These are phyloP conservation scores for Corylus avellana DNA, from an alignment of 306 rosid genomes.

Conservation along the genomic window DNA sequence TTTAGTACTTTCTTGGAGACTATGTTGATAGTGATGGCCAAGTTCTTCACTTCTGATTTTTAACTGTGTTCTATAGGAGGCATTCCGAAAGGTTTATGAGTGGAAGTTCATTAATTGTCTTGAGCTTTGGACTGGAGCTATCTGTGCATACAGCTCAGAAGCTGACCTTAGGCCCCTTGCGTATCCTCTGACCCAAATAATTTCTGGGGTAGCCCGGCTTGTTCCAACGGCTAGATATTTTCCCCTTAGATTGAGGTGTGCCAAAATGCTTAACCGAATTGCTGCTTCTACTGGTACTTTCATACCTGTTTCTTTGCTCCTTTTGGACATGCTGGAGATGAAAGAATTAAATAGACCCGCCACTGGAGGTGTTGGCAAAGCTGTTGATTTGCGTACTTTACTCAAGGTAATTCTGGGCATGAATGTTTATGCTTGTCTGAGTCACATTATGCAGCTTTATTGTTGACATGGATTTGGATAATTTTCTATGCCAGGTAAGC, in stretches of 20 bases:
- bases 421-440: background rate
- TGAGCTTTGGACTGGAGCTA: slow-evolving; percentile 88
- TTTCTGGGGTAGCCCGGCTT: slow-evolving; percentile 82
- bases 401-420: slow-evolving; percentile 60
- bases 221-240: slow-evolving; percentile 90
- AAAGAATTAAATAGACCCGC: slow-evolving; percentile 84
- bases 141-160: slow-evolving; percentile 72
- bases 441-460: slow-evolving; percentile 7
- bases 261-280: slow-evolving; percentile 77
- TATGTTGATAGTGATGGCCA: background rate
- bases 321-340: slow-evolving; percentile 96
- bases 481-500: slow-evolving; percentile 61
- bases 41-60: slow-evolving; percentile 21
- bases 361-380: slow-evolving; percentile 85
- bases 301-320: slow-evolving; percentile 82
- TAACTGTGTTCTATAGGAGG: slow-evolving; percentile 63
- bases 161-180: slow-evolving; percentile 83
- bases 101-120: slow-evolving; percentile 94
- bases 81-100: slow-evolving; percentile 89
- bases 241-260: slow-evolving; percentile 82
- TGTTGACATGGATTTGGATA: slow-evolving; percentile 16
- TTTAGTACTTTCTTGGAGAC: background rate
- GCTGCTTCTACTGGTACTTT: slow-evolving; percentile 68
- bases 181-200: slow-evolving; percentile 85
- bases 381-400: slow-evolving; percentile 74